Conservation (phyloP, 306 rosid genomes). For the Begonia loranthoides region DNA sequence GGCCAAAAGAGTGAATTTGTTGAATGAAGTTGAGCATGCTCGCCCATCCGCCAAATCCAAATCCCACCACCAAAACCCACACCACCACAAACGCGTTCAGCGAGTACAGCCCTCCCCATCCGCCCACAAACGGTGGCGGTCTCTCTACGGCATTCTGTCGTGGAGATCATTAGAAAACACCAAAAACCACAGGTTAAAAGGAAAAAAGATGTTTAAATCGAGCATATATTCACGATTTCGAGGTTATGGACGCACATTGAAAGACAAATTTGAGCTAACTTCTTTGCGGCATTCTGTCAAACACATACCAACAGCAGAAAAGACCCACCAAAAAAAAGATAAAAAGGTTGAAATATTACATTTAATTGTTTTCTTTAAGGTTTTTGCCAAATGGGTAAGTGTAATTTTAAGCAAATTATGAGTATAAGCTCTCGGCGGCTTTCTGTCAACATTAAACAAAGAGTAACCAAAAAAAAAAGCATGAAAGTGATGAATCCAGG, state of each 20-base stretch:
- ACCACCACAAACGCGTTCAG: constrained; percentile 72
- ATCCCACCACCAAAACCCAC: constrained; percentile 89
- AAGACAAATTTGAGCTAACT: too few relatives aligned
- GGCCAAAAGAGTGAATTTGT: constrained; percentile 68
- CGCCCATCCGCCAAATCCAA: constrained; percentile 99
- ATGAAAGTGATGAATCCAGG: too few relatives aligned
- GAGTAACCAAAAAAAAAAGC: too few relatives aligned
- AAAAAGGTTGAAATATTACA: neutral
- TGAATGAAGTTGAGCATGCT: constrained; percentile 76
- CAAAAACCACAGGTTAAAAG: neutral
- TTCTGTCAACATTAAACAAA: too few relatives aligned
- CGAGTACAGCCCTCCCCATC: constrained; percentile 69
- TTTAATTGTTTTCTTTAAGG: too few relatives aligned
- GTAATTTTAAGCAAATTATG: too few relatives aligned
- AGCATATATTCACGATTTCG: too few relatives aligned
- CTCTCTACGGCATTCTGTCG: constrained; percentile 89
- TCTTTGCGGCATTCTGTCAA: too few relatives aligned
- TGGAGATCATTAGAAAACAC: neutral
- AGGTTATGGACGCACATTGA: too few relatives aligned
- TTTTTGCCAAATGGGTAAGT: too few relatives aligned
- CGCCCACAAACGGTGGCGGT: constrained; percentile 68
- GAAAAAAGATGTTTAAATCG: neutral
- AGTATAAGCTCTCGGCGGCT: too few relatives aligned
- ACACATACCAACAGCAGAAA: neutral
- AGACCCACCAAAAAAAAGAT: neutral